phyloP scores from a whole-genome alignment of 2,329 filamentous ascomycete genomes.

The Cryphonectria radicalis region DNA sequence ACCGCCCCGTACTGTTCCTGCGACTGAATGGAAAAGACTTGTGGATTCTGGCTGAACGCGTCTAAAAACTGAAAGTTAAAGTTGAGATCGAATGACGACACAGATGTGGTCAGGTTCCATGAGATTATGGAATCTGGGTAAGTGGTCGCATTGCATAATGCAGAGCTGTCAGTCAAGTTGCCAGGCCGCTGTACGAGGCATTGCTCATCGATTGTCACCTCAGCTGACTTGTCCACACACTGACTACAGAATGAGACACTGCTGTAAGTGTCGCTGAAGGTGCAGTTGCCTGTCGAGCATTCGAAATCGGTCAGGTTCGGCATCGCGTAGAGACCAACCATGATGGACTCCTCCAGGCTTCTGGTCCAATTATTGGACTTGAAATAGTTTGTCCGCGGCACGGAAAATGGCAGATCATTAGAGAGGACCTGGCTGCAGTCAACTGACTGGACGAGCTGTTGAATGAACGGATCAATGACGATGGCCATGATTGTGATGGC shows the following conservation, averaged over 20 bases:
- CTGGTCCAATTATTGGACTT: too few species aligned
- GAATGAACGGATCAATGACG: slow-evolving; percentile 19
- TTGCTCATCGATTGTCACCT: not conserved
- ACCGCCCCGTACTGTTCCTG: not conserved
- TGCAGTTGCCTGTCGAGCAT: slow-evolving; percentile 19
- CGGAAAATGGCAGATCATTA: not conserved
- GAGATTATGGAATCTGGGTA: not conserved
- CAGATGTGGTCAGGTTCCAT: slow-evolving; percentile 2
- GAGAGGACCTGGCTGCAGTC: slow-evolving; percentile 4
- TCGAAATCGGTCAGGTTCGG: slow-evolving; percentile 9
- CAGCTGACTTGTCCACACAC: slow-evolving; percentile 9
- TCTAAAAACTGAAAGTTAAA: not conserved
- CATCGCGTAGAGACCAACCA: not conserved
- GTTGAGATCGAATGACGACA: not conserved
- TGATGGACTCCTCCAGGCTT: not conserved
- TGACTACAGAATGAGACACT: slow-evolving; percentile 6
- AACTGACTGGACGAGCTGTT: slow-evolving; percentile 10
- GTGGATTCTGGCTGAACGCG: not conserved
- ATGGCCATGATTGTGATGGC: slow-evolving; percentile 2
- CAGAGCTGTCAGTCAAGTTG: not conserved
- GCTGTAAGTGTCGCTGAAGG: slow-evolving; percentile 8
- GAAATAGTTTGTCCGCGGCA: slow-evolving; percentile 17
- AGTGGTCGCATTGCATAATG: too few species aligned
- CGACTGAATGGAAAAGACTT: not conserved
- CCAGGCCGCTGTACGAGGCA: not conserved